These are phyloP conservation scores for Podaxis mareebaensis DNA, from an alignment of 768 basidiomycete species.

Conservation along the genomic window DNA sequence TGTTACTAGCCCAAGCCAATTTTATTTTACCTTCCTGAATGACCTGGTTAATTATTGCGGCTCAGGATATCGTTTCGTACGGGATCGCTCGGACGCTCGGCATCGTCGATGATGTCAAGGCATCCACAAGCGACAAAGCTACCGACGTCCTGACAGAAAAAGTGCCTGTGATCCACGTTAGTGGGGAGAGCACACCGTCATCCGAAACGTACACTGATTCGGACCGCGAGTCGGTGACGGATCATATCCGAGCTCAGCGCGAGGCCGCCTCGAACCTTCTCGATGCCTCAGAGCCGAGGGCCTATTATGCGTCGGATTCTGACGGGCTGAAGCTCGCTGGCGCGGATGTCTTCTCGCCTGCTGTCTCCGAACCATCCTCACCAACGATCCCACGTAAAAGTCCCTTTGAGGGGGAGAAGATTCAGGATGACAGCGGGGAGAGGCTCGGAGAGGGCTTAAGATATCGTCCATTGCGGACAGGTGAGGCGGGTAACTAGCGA, in stretches of 20 bases:
- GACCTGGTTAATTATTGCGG: neutral
- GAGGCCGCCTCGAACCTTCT: neutral
- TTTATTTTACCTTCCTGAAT: neutral
- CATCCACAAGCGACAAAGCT: conserved; percentile 64
- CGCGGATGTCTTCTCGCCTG: conserved; percentile 74
- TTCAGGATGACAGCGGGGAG: conserved; percentile 24
- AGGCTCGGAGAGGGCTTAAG: conserved; percentile 18
- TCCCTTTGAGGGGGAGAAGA: conserved; percentile 19
- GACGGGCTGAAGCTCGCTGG: conserved; percentile 60
- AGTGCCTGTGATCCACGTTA: conserved; percentile 34
- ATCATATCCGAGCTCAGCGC: neutral
- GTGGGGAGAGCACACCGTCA: conserved; percentile 26
- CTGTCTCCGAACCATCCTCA: conserved; percentile 64
- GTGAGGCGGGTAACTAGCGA: neutral
- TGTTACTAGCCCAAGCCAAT: neutral
- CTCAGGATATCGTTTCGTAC: conserved; percentile 78
- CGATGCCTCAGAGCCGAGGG: conserved; percentile 28
- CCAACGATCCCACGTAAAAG: conserved; percentile 50
- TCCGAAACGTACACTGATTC: conserved; percentile 27
- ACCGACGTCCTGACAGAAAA: conserved; percentile 32
- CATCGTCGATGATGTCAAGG: conserved; percentile 71
- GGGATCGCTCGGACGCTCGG: conserved; percentile 82
- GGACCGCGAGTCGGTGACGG: conserved; percentile 21
- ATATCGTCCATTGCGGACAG: neutral
- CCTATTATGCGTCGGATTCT: conserved; percentile 50